Base-by-base conservation (phyloP, 2,329 filamentous ascomycete genomes). In the Colletotrichum spaethianum region DNA sequence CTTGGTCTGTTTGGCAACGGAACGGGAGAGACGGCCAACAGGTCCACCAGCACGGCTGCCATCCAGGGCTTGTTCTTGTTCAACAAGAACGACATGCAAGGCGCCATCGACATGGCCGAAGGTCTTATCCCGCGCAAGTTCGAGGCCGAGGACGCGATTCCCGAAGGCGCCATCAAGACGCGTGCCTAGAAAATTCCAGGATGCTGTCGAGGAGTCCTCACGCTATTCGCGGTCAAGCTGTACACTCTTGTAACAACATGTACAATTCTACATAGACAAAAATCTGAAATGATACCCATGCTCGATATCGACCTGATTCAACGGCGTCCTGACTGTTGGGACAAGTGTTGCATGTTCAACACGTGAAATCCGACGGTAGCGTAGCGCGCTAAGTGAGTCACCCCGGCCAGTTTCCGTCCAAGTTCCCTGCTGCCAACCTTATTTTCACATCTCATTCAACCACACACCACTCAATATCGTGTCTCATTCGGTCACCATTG, bases 61-160 rank as follows among this genome's bases (percentile, higher is more conserved):
- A 91, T 99, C 38, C 96, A 99, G 82, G 96, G 96, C 0, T 83
- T 99, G 55, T 99, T 99, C 82, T 82, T 98, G 80, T 97, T 97
- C 81, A 97, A 98, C 83, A 99, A 99, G 84, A 93, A 92, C 74
- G 89, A 97, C 77, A 93, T 95, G 86, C 88, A 95, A 75, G 95
- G 96, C 2, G 96, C 96, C 18, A 95, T 98, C 75, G 84, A 86
- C 20, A 95, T 93, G 92, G 93, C 92, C 1, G 91, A 93, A 73
- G 90, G 88, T 2, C 83, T 94, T 70, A 87, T 92, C 40, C 89
- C 89, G 18, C 82, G 84, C 70, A 88, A 86, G 63, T 87, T 89
- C 75, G 88, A 90, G 78, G 82, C 87, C 0, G 86, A 85, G 53
- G 77, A 82, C n/a, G 69, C 76, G 12, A 64, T 79, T 6, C 75